Evolutionary conservation across 1,284 basidiomycete species (phyloP).

Genomic region (Pyrrhoderma noxium): DNA sequence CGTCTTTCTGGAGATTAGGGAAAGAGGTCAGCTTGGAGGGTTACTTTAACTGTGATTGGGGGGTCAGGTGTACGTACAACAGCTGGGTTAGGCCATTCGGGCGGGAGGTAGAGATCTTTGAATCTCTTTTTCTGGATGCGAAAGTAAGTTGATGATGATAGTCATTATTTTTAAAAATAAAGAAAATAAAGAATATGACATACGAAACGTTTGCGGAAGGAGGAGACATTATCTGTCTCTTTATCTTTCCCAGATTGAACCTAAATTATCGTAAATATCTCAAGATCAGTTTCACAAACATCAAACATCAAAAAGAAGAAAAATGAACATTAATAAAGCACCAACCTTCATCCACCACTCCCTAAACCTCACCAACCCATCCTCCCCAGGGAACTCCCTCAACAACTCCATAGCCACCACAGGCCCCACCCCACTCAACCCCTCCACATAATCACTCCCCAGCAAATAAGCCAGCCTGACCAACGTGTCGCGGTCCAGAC

Average conservation of each 20-base stretch:
- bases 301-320: no score
- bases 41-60: neutral
- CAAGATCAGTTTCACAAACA: no score
- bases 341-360: slow-evolving; percentile 80
- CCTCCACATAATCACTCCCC: slow-evolving; percentile 97
- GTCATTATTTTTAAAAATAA: neutral
- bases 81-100: slow-evolving; percentile 85
- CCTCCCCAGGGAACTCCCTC: slow-evolving; percentile 81
- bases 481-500: slow-evolving; percentile 81
- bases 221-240: slow-evolving; percentile 60
- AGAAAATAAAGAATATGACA: slow-evolving; percentile 28
- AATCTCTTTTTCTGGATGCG: slow-evolving; percentile 77
- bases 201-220: slow-evolving; percentile 82
- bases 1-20: slow-evolving; percentile 73
- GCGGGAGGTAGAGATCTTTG: slow-evolving; percentile 71
- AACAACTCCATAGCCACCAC: slow-evolving; percentile 95
- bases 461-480: slow-evolving; percentile 89
- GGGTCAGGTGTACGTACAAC: slow-evolving; percentile 50
- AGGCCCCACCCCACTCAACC: slow-evolving; percentile 89
- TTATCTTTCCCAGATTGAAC: slow-evolving; percentile 90
- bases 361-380: slow-evolving; percentile 81
- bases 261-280: no score
- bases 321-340: no score
- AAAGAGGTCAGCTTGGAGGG: no score
- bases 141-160: neutral